Conservation (phyloP, 1,284 basidiomycete species). For the Sanguinoderma infundibulare region DNA sequence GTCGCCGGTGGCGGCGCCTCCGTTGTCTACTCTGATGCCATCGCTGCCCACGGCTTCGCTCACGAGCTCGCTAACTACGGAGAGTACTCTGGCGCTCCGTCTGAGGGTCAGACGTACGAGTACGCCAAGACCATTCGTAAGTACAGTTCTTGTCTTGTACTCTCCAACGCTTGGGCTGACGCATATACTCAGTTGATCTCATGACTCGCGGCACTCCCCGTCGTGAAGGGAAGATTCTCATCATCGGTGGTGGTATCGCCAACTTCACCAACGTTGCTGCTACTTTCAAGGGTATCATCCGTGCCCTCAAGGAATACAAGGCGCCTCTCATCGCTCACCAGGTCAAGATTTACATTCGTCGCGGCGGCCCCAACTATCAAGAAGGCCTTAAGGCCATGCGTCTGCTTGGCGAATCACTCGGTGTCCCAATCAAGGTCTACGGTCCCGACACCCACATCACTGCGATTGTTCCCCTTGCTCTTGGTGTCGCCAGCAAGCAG, state of each 20-base stretch:
- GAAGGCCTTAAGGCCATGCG: constrained; percentile 99
- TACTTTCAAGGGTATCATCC: constrained; percentile 99
- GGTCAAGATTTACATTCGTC: constrained; percentile 95
- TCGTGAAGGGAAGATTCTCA: constrained; percentile 94
- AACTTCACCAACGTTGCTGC: constrained; percentile 99
- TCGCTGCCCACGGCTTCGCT: constrained; percentile 95
- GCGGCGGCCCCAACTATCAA: constrained; percentile 99
- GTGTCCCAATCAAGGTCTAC: constrained; percentile 96
- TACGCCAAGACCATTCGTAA: constrained; percentile 97
- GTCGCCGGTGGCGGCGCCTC: constrained; percentile 88
- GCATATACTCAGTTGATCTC: constrained; percentile 69
- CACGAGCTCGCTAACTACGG: constrained; percentile 99
- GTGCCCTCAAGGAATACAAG: constrained; percentile 95
- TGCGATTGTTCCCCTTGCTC: constrained; percentile 96
- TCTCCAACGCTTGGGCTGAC: background rate
- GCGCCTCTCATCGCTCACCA: constrained; percentile 81
- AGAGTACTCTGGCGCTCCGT: constrained; percentile 99
- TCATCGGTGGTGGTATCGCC: constrained; percentile 99
- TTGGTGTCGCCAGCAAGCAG: constrained; percentile 70
- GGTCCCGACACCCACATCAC: constrained; percentile 99
- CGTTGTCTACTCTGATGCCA: constrained; percentile 94
- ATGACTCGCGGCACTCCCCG: constrained; percentile 90
- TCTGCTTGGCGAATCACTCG: constrained; percentile 95
- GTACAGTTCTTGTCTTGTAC: constrained; percentile 32
- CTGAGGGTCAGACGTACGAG: constrained; percentile 98